Evolutionary conservation across 345 rosid genomes (phyloP), one percentile per base, ranked within the genome.

Genomic region (Eucalyptus sp.): DNA sequence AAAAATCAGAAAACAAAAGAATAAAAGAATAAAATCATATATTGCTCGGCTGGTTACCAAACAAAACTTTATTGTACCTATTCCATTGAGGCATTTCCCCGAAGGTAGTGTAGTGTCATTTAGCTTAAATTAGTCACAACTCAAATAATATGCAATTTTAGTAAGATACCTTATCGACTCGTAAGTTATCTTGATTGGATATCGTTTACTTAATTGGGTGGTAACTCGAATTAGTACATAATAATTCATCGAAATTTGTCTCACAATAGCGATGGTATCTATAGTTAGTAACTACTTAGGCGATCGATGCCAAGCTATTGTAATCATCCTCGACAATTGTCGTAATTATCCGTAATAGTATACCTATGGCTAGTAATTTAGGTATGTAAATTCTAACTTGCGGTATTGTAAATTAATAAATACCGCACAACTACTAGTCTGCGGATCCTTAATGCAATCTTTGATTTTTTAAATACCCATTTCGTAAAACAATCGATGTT

Each of bases 261-360:
- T 68, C 0, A 12, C 12, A 8, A 66, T 31, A 66, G 10, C 0
- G 4, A 3, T 0, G 5, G 4, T 5, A 68, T 16, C 12, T n/a
- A 31, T 17, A 8, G 7, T 66, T 31, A 66, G 79, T 43, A 66
- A 31, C 12, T 66, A 66, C 2, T n/a, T 3, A 16, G 12, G 17
- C 17, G 16, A 31, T 13, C 8, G 10, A 66, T 6, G 15, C 16
- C 43, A 31, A 66, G 8, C 3, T 66, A 16, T 31, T 0, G 6
- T 68, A 68, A 68, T 68, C 80, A 8, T 4, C 80, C 43, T 13
- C 5, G 0, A 29, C 1, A 64, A 13, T n/a, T 29, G 10, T 62
- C 2, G 2, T 66, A n/a, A 66, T 66, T 66, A 66, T 7, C 79
- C 79, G 8, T 15, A 4, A 15, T 1, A 16, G 2, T 14, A 4